A percentile compares a stretch with the other conserved stretches of the same genome.
phyloP scores from a whole-genome alignment of 805 yeast genomes.

The Candida taoyuanica region DNA sequence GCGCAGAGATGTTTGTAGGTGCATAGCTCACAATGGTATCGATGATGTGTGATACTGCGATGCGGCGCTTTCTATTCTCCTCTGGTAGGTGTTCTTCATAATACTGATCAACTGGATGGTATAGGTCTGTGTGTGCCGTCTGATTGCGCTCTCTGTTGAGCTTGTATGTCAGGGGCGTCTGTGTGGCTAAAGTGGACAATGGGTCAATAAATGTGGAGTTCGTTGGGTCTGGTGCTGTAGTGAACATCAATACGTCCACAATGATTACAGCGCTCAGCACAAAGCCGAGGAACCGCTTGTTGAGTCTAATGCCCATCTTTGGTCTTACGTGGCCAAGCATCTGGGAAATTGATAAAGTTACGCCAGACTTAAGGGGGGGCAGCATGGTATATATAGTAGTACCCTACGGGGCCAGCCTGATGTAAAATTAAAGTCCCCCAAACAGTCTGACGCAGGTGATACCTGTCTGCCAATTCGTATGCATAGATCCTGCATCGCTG shows the following conservation, averaged over 20 bases:
- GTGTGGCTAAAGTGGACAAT: not conserved
- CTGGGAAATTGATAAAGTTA: no score
- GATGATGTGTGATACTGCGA: constrained; percentile 3
- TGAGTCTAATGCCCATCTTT: not conserved
- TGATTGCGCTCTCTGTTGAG: constrained; percentile 20
- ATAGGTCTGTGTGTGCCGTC: not conserved
- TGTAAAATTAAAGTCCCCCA: no score
- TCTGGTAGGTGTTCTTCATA: constrained; percentile 1
- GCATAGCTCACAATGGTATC: constrained; percentile 1
- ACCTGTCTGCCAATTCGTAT: no score
- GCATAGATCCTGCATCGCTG: no score
- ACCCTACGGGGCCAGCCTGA: no score
- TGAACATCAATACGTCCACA: not conserved
- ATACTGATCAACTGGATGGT: constrained; percentile 3
- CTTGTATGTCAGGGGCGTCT: constrained; percentile 19
- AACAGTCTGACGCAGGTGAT: no score
- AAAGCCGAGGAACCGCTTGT: not conserved
- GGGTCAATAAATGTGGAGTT: not conserved
- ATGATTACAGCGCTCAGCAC: not conserved
- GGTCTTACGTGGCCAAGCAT: no score
- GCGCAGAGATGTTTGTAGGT: constrained; percentile 3
- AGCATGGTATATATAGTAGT: no score
- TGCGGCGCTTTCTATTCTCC: not conserved
- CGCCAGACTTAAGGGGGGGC: no score
- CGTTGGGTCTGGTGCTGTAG: not conserved